Evolutionary conservation across 129 eudicot genomes (phyloP).

Genomic region (Helichrysum umbraculigerum): DNA sequence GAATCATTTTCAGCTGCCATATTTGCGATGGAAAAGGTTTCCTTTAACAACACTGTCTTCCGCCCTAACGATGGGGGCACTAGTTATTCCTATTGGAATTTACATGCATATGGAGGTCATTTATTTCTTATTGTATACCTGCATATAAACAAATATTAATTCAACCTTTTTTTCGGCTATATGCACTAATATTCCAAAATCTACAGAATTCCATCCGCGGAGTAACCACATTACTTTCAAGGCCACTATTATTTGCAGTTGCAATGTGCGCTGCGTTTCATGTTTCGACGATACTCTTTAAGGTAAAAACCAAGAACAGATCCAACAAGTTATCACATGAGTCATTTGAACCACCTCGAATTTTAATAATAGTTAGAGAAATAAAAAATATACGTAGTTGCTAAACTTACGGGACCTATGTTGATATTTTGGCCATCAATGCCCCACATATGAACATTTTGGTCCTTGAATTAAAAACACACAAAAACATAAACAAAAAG

Average conservation of each 20-base stretch:
- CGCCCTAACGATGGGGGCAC: conserved; percentile 23
- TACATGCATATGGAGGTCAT: conserved; percentile 33
- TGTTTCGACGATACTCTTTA: conserved; percentile 28
- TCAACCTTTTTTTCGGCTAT: not conserved
- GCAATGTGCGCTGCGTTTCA: conserved; percentile 27
- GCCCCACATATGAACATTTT: too few species aligned
- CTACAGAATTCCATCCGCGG: conserved; percentile 13
- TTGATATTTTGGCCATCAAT: too few species aligned
- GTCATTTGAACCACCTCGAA: too few species aligned
- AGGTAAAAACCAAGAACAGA: not conserved
- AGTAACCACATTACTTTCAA: conserved; percentile 22
- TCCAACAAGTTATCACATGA: too few species aligned
- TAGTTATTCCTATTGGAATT: conserved; percentile 25
- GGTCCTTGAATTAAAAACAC: too few species aligned
- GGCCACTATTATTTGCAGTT: conserved; percentile 21
- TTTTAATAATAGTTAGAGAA: too few species aligned
- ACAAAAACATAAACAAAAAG: too few species aligned
- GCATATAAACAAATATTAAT: not conserved
- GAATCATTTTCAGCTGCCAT: conserved; percentile 12
- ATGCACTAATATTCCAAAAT: not conserved
- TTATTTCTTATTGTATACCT: not conserved
- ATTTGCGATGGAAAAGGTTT: conserved; percentile 32
- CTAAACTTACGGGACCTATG: too few species aligned
- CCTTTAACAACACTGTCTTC: conserved; percentile 30
- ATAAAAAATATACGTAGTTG: too few species aligned